Base-by-base conservation (phyloP, 768 basidiomycete genomes). In the Suillus luteus region DNA sequence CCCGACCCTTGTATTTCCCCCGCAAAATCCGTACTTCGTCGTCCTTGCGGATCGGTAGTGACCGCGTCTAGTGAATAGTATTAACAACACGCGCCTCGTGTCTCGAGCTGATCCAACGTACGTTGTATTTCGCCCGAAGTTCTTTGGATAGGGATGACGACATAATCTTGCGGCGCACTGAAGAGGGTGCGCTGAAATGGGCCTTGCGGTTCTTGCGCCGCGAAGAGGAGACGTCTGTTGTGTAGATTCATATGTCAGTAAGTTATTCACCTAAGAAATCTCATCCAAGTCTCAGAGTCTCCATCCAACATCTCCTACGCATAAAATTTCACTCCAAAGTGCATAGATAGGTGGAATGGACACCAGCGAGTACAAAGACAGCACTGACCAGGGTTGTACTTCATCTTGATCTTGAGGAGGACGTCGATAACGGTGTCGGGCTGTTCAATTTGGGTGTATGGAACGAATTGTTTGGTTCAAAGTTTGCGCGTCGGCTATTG, bases 151-250 rank as follows among this genome's bases (percentile, higher is more conserved):
- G 88, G 59, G 95, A 83, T 64, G 96, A 94, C 68, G 93, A 95
- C 97, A 99, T 98, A 72, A 99, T 95, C 82, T 93, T 95, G 78
- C 97, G 90, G 78, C 96, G 93, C 72, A 93, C 83, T 57, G 93
- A 95, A 52, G 96, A 98, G 58, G 96, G 93, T 49, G 96, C 96
- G 60, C 85, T 85, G 81, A 99, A 98, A 86, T 99, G 97, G 70
- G 92, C 92, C 88, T 97, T 98, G 83, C 95, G 94, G 73, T 90
- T 87, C 88, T 98, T 99, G 87, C 97, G 93, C 78, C 95, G 89
- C 73, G 93, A 94, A 69, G 92, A 93, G 68, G 95, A 93, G 74
- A 91, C 86, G 75, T 92, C 95, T 95, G 70, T 55, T 35, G 64
- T 35, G 60, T 69, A 55, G 66, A 66, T 24, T 52, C 58, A 68